Evolutionary conservation across 2,329 filamentous ascomycete genomes (phyloP).

Genomic region (Fusarium heterosporum): DNA sequence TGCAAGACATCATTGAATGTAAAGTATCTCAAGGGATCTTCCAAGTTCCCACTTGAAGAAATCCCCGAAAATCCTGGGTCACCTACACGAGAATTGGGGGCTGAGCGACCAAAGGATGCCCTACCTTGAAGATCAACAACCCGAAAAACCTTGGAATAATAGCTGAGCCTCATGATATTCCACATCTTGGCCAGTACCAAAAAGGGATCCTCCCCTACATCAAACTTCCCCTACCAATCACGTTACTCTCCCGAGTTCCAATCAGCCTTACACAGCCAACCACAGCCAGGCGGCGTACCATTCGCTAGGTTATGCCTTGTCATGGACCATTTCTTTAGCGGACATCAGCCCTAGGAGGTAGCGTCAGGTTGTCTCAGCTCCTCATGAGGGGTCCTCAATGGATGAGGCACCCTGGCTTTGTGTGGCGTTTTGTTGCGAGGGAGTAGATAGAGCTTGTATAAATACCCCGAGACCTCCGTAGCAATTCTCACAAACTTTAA

Average conservation of each 20-base stretch:
- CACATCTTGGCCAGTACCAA: neutral
- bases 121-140: neutral
- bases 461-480: neutral
- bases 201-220: neutral
- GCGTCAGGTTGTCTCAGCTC: neutral
- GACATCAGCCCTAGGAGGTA: neutral
- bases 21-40: no score
- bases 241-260: neutral
- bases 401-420: neutral
- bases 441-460: neutral
- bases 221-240: neutral
- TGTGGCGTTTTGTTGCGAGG: neutral
- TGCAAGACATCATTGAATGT: no score
- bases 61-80: no score
- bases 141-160: neutral
- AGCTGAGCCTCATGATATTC: neutral
- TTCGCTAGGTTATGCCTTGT: slow-evolving; percentile 1
- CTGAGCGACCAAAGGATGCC: neutral
- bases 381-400: neutral
- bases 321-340: neutral
- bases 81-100: neutral
- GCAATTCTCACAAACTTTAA: neutral
- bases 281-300: neutral
- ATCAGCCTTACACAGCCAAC: neutral
- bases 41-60: no score